These are phyloP conservation scores for Aspergillus pseudoviridinutans DNA, from an alignment of 2,329 filamentous ascomycete genomes.

Conservation along the genomic window DNA sequence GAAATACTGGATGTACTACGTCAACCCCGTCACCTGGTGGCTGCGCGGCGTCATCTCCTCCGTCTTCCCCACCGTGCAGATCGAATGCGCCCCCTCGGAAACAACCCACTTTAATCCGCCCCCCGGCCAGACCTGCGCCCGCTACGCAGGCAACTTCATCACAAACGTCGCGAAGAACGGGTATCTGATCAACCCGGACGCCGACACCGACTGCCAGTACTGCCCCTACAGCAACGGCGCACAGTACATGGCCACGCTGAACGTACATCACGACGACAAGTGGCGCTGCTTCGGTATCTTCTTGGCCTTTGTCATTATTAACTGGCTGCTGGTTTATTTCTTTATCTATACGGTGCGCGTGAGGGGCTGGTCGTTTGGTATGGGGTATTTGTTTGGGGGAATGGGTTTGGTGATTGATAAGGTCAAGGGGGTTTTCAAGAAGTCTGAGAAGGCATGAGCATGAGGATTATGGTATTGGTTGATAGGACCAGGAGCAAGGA, in stretches of 20 bases:
- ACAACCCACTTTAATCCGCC: constrained; percentile 64
- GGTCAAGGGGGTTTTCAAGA: constrained; percentile 25
- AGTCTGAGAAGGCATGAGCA: constrained; percentile 17
- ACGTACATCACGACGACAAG: constrained; percentile 56
- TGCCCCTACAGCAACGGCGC: constrained; percentile 64
- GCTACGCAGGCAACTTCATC: constrained; percentile 62
- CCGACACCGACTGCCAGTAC: constrained; percentile 61
- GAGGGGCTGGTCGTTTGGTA: constrained; percentile 66
- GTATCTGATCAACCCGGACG: constrained; percentile 61
- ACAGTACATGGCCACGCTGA: constrained; percentile 61
- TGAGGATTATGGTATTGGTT: neutral
- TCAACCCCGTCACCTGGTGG: constrained; percentile 69
- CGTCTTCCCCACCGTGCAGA: constrained; percentile 51
- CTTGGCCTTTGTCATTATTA: constrained; percentile 64
- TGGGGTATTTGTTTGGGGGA: constrained; percentile 53
- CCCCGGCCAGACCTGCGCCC: constrained; percentile 57
- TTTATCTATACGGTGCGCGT: constrained; percentile 72
- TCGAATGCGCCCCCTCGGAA: constrained; percentile 55
- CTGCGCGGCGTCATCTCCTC: constrained; percentile 66
- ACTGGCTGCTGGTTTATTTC: constrained; percentile 70
- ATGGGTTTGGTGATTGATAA: constrained; percentile 40
- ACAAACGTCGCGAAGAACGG: constrained; percentile 47
- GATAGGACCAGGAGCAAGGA: neutral
- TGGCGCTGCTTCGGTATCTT: constrained; percentile 73
- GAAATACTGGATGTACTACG: constrained; percentile 66